Evolutionary conservation across 2,329 filamentous ascomycete genomes (phyloP), one percentile per base, ranked within the genome.

Genomic region (Exophiala alcalophila): DNA sequence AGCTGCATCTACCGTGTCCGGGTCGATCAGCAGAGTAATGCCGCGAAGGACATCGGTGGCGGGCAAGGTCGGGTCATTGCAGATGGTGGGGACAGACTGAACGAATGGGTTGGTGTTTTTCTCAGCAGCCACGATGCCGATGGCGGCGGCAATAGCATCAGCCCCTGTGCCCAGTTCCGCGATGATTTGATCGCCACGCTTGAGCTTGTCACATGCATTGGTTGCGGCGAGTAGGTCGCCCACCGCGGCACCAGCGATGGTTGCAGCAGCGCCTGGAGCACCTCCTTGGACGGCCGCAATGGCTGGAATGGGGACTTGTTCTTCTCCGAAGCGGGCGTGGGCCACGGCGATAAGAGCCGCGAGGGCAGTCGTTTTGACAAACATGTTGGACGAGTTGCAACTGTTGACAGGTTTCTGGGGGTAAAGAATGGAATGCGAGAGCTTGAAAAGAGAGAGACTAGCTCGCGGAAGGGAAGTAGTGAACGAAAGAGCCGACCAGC

Each of bases 51-150:
- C 71, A 16, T 65, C 63, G 5, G 77, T 83, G 21, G 69, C 74
- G 8, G 83, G 83, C 2, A 86, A 74, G 18, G 70, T 66, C 2
- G 80, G 65, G 51, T 86, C 79, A 25, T 69, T 73, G 64, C 83
- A 86, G 59, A 86, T 75, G 49, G 72, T 77, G 12, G 78, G 80
- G 23, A 78, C 70, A 56, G 67, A 67, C 49, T 76, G 73, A 42
- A 65, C 75, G 53, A 80, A 84, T 37, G 79, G 80, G 68, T 85
- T 85, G 69, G 83, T 83, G 73, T 86, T 85, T 65, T 83, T 80
- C 70, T 84, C 81, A 3, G 81, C 81, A 18, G 76, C 74, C 10
- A 84, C 81, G 25, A 84, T 71, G 11, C 73, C 74, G 44, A 73
- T 73, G 12, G 82, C 82, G 14, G 78, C 81, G 10, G 73, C 70